A percentile compares a stretch with the other conserved stretches of the same genome.
Conservation (phyloP, 805 yeast species). For the Schwanniomyces sp. region DNA sequence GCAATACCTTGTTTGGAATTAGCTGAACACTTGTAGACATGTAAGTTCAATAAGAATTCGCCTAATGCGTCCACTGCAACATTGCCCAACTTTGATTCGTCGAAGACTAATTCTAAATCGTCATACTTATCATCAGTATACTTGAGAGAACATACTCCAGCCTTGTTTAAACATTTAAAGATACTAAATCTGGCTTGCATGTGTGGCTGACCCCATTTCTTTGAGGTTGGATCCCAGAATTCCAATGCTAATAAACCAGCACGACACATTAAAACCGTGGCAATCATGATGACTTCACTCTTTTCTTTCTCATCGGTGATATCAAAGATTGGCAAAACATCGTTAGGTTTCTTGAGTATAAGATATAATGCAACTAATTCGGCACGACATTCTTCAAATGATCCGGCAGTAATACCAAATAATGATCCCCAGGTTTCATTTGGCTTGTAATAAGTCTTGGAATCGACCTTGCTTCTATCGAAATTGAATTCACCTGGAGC, state of each 20-base stretch:
- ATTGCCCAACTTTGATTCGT: conserved; percentile 60
- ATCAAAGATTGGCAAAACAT: conserved; percentile 73
- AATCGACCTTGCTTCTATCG: conserved; percentile 63
- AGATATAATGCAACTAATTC: conserved; percentile 85
- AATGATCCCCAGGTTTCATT: conserved; percentile 91
- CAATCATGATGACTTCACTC: conserved; percentile 61
- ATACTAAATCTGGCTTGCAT: conserved; percentile 92
- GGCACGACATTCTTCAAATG: conserved; percentile 92
- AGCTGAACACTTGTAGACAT: conserved; percentile 76
- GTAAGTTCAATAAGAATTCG: conserved; percentile 69
- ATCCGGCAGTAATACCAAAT: conserved; percentile 80
- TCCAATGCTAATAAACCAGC: conserved; percentile 84
- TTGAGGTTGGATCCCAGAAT: conserved; percentile 79
- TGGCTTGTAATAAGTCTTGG: conserved; percentile 66
- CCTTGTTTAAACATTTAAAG: conserved; percentile 68
- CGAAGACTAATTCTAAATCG: conserved; percentile 62
- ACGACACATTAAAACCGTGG: conserved; percentile 80
- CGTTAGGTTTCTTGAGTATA: conserved; percentile 58
- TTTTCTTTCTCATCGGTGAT: conserved; percentile 57
- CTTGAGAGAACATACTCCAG: conserved; percentile 61
- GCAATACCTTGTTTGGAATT: conserved; percentile 63
- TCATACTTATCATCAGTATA: conserved; percentile 47
- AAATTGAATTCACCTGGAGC: conserved; percentile 69
- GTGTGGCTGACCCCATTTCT: conserved; percentile 93
- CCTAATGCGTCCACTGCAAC: conserved; percentile 75